Evolutionary conservation across 2,329 filamentous ascomycete genomes (phyloP).

Genomic region (Aspergillus neotritici): DNA sequence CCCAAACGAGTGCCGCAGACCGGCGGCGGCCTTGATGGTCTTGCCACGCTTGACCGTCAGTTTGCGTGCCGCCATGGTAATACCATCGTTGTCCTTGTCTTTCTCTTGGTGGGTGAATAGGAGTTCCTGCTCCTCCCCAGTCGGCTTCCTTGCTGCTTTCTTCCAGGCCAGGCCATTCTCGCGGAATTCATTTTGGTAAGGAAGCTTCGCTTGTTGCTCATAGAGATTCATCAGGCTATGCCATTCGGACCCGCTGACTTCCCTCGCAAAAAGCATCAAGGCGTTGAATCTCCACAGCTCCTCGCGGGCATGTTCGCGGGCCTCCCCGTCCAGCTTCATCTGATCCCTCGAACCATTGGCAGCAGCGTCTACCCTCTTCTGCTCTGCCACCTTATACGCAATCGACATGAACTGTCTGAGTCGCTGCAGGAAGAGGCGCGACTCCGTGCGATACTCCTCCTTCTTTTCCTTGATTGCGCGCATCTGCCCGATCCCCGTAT

Average conservation of each 20-base stretch:
- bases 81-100: constrained; percentile 65
- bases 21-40: constrained; percentile 50
- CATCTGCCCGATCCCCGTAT: constrained; percentile 77
- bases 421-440: constrained; percentile 67
- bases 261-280: constrained; percentile 79
- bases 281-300: constrained; percentile 83
- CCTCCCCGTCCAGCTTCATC: constrained; percentile 61
- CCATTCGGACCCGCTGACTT: constrained; percentile 79
- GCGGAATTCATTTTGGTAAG: constrained; percentile 78
- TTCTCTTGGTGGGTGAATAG: constrained; percentile 91
- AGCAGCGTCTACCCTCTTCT: constrained; percentile 62
- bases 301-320: constrained; percentile 66
- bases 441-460: constrained; percentile 76
- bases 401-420: constrained; percentile 75
- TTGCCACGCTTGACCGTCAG: constrained; percentile 91
- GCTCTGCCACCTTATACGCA: constrained; percentile 70
- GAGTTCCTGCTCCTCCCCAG: constrained; percentile 71
- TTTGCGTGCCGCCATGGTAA: constrained; percentile 73
- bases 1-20: constrained; percentile 38
- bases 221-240: constrained; percentile 73
- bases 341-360: constrained; percentile 37
- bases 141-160: constrained; percentile 66
- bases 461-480: constrained; percentile 91
- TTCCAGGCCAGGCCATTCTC: constrained; percentile 75
- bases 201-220: constrained; percentile 65